Evolutionary conservation across 2,329 filamentous ascomycete species (phyloP).

Genomic region (Aureobasidium sp.): DNA sequence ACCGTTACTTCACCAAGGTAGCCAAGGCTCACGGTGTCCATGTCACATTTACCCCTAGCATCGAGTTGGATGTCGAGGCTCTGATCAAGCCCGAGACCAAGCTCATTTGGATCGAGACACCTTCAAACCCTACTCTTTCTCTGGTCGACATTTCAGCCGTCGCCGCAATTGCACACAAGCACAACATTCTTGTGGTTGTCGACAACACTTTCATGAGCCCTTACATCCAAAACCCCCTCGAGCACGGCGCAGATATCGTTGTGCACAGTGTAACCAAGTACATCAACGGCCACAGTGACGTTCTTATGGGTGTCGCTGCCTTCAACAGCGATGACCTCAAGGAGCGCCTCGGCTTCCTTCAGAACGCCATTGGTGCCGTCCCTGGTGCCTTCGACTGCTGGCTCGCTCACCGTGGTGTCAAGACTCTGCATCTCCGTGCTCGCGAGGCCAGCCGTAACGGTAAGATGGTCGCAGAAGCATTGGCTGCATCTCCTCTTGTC

Average conservation of each 20-base stretch:
- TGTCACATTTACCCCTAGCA: constrained; percentile 88
- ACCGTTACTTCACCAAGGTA: constrained; percentile 98
- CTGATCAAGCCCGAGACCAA: constrained; percentile 86
- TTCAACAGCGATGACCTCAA: constrained; percentile 81
- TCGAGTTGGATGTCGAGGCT: constrained; percentile 76
- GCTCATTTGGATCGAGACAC: constrained; percentile 93
- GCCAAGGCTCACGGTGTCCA: constrained; percentile 88
- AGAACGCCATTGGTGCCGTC: constrained; percentile 94
- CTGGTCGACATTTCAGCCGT: constrained; percentile 90
- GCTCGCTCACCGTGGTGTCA: constrained; percentile 93
- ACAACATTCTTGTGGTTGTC: constrained; percentile 91
- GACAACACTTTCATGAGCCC: constrained; percentile 98
- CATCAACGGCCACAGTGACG: constrained; percentile 94
- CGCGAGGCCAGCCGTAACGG: constrained; percentile 80
- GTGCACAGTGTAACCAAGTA: constrained; percentile 98
- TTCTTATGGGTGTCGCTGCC: constrained; percentile 94
- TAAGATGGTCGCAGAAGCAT: constrained; percentile 62
- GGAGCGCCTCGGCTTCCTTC: constrained; percentile 74
- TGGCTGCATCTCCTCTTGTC: constrained; percentile 74
- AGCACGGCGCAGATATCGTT: constrained; percentile 90
- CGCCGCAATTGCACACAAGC: constrained; percentile 73
- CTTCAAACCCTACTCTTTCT: constrained; percentile 87
- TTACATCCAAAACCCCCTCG: constrained; percentile 92
- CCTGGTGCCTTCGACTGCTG: constrained; percentile 95
- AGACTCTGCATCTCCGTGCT: constrained; percentile 90